Conservation (phyloP, 2,329 filamentous ascomycete species). For the Aspergillus neotritici region DNA sequence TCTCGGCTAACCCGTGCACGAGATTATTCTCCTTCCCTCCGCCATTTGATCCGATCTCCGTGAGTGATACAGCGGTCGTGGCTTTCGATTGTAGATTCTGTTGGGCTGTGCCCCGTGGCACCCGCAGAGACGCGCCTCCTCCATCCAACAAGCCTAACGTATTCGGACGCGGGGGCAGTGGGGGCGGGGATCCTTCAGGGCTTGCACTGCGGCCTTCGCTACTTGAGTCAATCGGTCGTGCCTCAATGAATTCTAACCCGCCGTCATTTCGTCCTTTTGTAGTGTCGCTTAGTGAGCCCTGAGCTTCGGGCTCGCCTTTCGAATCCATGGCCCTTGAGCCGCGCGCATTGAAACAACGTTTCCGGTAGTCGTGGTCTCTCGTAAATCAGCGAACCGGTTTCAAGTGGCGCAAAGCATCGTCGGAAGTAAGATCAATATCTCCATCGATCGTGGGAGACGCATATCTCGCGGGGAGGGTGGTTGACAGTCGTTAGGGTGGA, state of each 20-base stretch:
- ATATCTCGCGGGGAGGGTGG: no score
- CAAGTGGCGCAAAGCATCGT: no score
- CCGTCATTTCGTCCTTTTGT: conserved; percentile 7
- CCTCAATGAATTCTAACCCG: conserved; percentile 6
- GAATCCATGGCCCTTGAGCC: conserved; percentile 9
- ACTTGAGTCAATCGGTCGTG: conserved; percentile 12
- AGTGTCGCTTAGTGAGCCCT: conserved; percentile 1
- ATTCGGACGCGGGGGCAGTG: conserved; percentile 44
- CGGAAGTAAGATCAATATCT: no score
- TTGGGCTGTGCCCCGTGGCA: conserved; percentile 30
- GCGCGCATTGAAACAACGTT: conserved; percentile 5
- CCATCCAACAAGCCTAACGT: conserved; percentile 33
- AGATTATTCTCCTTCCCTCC: conserved; percentile 60
- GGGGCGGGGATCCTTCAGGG: conserved; percentile 36
- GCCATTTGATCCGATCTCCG: conserved; percentile 72
- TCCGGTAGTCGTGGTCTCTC: no score
- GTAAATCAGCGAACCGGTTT: no score
- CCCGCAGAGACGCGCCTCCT: conserved; percentile 27
- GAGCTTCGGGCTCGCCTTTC: conserved; percentile 6
- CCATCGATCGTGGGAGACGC: no score
- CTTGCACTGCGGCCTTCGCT: conserved; percentile 18
- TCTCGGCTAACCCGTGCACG: conserved; percentile 25
- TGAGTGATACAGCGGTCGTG: conserved; percentile 77
- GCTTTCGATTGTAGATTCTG: conserved; percentile 54
- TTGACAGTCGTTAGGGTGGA: background rate